These are phyloP conservation scores for Piper longum DNA, from an alignment of 164 flowering plant genomes.

Conservation along the genomic window DNA sequence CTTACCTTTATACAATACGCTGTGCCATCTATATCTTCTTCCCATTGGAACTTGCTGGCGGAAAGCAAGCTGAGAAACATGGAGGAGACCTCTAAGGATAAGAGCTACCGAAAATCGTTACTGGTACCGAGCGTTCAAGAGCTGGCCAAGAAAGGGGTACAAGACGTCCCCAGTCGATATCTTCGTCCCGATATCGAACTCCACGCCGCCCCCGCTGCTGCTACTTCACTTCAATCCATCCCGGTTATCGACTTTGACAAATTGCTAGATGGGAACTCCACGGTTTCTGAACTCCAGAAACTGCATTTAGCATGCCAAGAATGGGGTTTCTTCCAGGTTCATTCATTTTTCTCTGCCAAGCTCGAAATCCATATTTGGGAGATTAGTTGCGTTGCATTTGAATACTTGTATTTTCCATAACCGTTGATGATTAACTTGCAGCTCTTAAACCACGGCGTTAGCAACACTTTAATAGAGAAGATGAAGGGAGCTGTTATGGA, in stretches of 20 bases:
- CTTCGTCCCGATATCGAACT: slow-evolving; percentile 13
- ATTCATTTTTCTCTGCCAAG: not conserved
- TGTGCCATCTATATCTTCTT: too few relatives aligned
- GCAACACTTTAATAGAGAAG: slow-evolving; percentile 18
- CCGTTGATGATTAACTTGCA: slow-evolving; percentile 3
- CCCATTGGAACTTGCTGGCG: too few relatives aligned
- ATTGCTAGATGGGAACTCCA: slow-evolving; percentile 8
- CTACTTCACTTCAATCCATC: slow-evolving; percentile 1
- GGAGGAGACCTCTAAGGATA: not conserved
- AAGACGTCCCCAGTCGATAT: slow-evolving; percentile 29
- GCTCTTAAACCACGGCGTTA: slow-evolving; percentile 40
- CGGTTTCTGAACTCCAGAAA: slow-evolving; percentile 18
- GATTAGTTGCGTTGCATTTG: not conserved
- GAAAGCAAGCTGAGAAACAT: too few relatives aligned
- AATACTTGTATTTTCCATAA: not conserved
- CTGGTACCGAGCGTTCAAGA: slow-evolving; percentile 41
- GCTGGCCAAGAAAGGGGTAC: slow-evolving; percentile 18
- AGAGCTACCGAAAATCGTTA: slow-evolving; percentile 26
- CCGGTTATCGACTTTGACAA: slow-evolving; percentile 26
- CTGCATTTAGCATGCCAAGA: slow-evolving; percentile 31
- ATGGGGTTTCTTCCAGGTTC: slow-evolving; percentile 33
- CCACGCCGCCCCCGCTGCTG: not conserved
- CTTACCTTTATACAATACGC: too few relatives aligned
- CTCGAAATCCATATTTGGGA: not conserved
- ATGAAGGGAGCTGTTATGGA: slow-evolving; percentile 23